phyloP scores from a whole-genome alignment of 176 grass and related monocot genomes.

The Themeda triandra region DNA sequence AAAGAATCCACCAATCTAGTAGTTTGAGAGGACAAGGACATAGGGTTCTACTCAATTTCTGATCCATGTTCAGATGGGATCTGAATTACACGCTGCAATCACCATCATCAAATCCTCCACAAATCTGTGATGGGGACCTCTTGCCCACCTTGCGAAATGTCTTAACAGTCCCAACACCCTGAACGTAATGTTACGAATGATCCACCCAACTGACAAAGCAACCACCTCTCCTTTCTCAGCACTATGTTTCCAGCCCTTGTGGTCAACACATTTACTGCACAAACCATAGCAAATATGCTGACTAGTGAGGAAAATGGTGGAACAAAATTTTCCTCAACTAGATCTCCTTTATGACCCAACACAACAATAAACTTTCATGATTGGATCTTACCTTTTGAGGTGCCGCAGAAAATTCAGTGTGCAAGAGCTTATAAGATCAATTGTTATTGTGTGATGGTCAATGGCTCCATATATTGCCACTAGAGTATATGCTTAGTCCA shows the following conservation, averaged over 20 bases:
- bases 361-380: neutral
- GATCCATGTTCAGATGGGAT: neutral
- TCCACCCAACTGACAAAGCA: neutral
- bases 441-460: neutral
- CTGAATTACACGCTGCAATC: constrained; percentile 19
- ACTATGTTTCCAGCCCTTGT: neutral
- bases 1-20: too few relatives aligned
- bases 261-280: neutral
- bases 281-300: neutral
- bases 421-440: neutral
- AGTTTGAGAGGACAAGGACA: neutral
- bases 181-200: constrained; percentile 3
- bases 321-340: neutral
- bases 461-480: neutral
- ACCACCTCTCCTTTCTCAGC: neutral
- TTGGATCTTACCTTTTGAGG: neutral
- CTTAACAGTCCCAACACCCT: neutral
- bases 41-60: neutral
- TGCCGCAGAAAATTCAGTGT: neutral
- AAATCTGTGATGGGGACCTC: constrained; percentile 16
- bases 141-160: constrained; percentile 5
- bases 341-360: neutral
- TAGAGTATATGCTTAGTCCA: neutral
- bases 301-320: neutral
- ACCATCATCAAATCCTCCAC: constrained; percentile 16